Evolutionary conservation across 495 filamentous ascomycete genomes (phyloP), one percentile per base, ranked within the genome.

Genomic region (Neurospora cerealis): DNA sequence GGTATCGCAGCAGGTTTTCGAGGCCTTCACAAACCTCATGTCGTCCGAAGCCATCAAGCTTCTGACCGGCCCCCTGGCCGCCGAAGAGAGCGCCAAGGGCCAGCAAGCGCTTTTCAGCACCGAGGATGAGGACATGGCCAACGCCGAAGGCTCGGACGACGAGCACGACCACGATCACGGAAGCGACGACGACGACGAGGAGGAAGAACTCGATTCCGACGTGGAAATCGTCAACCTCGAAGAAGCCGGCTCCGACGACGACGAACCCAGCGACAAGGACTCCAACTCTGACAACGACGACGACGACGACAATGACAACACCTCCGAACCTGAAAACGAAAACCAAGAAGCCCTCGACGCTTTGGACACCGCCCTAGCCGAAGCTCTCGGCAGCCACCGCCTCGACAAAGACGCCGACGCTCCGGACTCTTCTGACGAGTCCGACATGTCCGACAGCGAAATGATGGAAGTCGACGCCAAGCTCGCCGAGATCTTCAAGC

Each of bases 371-470:
- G 93, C 93, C 69, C 89, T 97, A 60, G 91, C 92, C 37, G 85
- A 89, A 71, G 91, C 91, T 5, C 89, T 97, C 13, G 87, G 88
- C 24, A 91, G 89, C 48, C 88, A 89, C 76, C 85, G 85, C 24
- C 84, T 88, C 21, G 86, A 90, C 75, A 76, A 85, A 40, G 82
- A 88, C 69, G 85, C 81, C 4, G 85, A 86, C 24, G 86, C 83
- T 5, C 81, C 80, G 8, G 73, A 72, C 19, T 89, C 88, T 0
- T 90, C 91, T 70, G 84, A 85, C 40, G 89, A 88, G 75, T 89
- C 88, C 0, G 93, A 96, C 80, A 96, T 97, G 92, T 90, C 93
- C 72, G 96, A 98, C 83, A 93, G 94, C 48, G 93, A 97, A 78
- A 99, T 99, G 96, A 91, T 97, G 83, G 90, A 89, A 15, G 83